Evolutionary conservation across 129 eudicot genomes (phyloP), one percentile per base, ranked within the genome.

Genomic region (Lonicera japonica): DNA sequence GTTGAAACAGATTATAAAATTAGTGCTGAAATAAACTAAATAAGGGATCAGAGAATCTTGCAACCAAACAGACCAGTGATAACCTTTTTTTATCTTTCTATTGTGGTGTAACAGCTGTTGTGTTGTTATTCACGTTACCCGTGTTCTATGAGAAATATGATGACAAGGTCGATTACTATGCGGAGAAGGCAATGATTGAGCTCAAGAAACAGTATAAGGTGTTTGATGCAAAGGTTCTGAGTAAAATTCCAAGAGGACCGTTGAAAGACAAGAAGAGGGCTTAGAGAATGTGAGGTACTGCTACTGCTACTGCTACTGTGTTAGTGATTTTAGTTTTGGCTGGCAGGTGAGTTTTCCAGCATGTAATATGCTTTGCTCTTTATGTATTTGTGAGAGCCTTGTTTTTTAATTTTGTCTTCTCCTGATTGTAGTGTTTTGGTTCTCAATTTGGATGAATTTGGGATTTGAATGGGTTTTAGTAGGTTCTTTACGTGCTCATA

Each of bases 61-160:
- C n/a, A n/a, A n/a, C n/a, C n/a, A n/a, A n/a, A n/a, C n/a, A n/a
- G n/a, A n/a, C n/a, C n/a, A n/a, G n/a, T n/a, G n/a, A n/a, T n/a
- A n/a, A n/a, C n/a, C n/a, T n/a, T n/a, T n/a, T n/a, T n/a, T n/a
- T n/a, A n/a, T n/a, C n/a, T n/a, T n/a, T n/a, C n/a, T n/a, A n/a
- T n/a, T n/a, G n/a, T n/a, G n/a, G 18, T 65, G 46, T 36, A 71
- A 59, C 86, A 88, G 96, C 58, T 25, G 87, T 91, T 64, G 90
- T 91, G 39, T 64, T 87, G 78, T 76, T 91, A 56, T 90, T 82
- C 70, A 84, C 94, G 1, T 61, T 91, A 22, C 97, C 97, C 1
- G 90, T 87, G 58, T 65, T 91, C 9, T 91, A 87, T 19, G 97
- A 91, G 84, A 91, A 91, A 78, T 84, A 91, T 2, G 95, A 83